Conservation (phyloP, 139 green algal genomes). For the Picochlorum sp. region DNA sequence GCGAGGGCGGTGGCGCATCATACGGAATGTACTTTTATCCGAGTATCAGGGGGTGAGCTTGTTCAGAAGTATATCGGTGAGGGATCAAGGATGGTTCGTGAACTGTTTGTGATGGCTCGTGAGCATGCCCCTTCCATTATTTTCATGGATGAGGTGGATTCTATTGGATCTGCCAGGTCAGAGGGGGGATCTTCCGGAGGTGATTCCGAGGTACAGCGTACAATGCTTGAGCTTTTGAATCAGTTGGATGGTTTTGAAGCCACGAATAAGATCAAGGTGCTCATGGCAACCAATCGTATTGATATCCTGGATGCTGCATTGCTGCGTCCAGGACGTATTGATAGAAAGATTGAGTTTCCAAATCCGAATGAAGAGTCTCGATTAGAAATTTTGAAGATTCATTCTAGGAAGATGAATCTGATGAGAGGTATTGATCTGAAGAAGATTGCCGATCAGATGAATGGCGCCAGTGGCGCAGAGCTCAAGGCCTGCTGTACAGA, state of each 20-base stretch:
- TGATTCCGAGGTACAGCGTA: conserved; percentile 98
- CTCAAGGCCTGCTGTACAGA: conserved; percentile 96
- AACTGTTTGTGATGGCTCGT: conserved; percentile 98
- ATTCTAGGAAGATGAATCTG: conserved; percentile 87
- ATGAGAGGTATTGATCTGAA: conserved; percentile 93
- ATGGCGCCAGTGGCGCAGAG: conserved; percentile 82
- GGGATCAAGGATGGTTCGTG: conserved; percentile 95
- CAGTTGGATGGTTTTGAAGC: conserved; percentile 99
- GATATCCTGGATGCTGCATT: conserved; percentile 97
- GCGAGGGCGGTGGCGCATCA: conserved; percentile 96
- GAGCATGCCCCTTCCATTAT: conserved; percentile 96
- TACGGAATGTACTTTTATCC: conserved; percentile 99
- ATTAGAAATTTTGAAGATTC: conserved; percentile 93
- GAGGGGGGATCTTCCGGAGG: conserved; percentile 55
- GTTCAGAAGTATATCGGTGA: conserved; percentile 99
- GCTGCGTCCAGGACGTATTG: conserved; percentile 94
- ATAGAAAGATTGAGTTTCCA: conserved; percentile 99
- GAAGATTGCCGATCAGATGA: conserved; percentile 90
- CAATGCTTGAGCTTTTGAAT: conserved; percentile 99
- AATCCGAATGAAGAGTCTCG: conserved; percentile 86
- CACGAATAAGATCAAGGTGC: conserved; percentile 98
- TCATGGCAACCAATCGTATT: conserved; percentile 99
- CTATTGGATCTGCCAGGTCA: conserved; percentile 85
- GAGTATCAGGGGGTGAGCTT: conserved; percentile 91
- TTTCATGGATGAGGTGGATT: conserved; percentile 99